phyloP scores from a whole-genome alignment of 331 rosid species.

The Stylosanthes scabra region DNA sequence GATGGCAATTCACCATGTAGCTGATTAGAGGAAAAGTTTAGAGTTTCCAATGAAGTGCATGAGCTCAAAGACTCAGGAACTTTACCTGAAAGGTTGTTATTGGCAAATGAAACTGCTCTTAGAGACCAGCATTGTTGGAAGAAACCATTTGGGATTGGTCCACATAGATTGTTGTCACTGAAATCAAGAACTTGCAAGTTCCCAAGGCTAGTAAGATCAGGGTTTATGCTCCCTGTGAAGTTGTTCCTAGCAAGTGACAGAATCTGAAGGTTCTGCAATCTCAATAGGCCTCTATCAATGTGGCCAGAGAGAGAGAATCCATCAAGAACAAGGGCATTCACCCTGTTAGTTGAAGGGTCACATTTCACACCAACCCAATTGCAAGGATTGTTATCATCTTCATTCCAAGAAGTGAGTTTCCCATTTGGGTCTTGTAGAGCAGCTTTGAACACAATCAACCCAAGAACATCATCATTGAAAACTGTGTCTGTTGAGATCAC shows the following conservation, averaged over 20 bases:
- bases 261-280: slow-evolving; percentile 69
- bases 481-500: slow-evolving; percentile 53
- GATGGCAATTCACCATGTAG: slow-evolving; percentile 67
- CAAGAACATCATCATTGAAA: slow-evolving; percentile 88
- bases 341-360: slow-evolving; percentile 66
- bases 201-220: slow-evolving; percentile 69
- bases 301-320: slow-evolving; percentile 89
- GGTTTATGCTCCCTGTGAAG: slow-evolving; percentile 77
- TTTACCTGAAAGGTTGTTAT: slow-evolving; percentile 69
- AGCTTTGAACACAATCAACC: slow-evolving; percentile 88
- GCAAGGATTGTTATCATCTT: slow-evolving; percentile 80
- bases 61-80: slow-evolving; percentile 78
- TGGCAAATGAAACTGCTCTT: slow-evolving; percentile 68
- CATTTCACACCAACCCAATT: slow-evolving; percentile 84
- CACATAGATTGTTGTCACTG: slow-evolving; percentile 72
- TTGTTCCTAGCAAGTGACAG: slow-evolving; percentile 79
- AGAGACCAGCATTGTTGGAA: slow-evolving; percentile 86
- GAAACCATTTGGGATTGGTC: slow-evolving; percentile 67
- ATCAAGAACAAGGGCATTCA: slow-evolving; percentile 70
- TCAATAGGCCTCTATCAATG: slow-evolving; percentile 69
- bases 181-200: slow-evolving; percentile 69
- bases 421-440: slow-evolving; percentile 74
- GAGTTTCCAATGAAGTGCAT: slow-evolving; percentile 59
- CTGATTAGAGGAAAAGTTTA: slow-evolving; percentile 75
- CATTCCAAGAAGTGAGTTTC: slow-evolving; percentile 77